Evolutionary conservation across 192 early-diverging fungal genomes (phyloP), one percentile per base, ranked within the genome.

Genomic region (Chytriomyces sp.): DNA sequence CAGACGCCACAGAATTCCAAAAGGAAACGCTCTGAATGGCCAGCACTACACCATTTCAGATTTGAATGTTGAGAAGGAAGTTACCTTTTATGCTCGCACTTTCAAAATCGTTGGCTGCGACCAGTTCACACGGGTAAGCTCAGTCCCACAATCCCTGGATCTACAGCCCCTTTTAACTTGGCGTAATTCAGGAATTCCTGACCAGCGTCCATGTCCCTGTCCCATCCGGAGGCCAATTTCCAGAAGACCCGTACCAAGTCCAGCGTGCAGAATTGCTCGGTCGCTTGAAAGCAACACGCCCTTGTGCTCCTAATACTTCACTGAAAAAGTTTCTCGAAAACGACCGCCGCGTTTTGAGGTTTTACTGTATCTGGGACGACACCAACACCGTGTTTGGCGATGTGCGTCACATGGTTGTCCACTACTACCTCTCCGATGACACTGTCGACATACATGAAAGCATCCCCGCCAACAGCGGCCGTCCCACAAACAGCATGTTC

Each of bases 351-450:
- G 89, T 90, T 8, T 83, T 90, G 23, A 79, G 89, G 61, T 90
- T 90, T 80, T 90, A 88, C 72, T 87, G 86, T 69, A 79, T 88
- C 60, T 90, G 89, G 89, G 87, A 89, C 74, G 89, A 90, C 79
- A 89, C 79, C 59, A 84, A 81, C 62, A 77, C 75, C 43, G 80
- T 86, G 45, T 88, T 87, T 80, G 85, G 84, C 24, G 89, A 89
- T 61, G 49, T 90, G 6, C 77, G 88, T 20, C 86, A 90, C 67
- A 85, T 90, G 84, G 80, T 89, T 44, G 77, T 90, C 13, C 86
- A 90, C 62, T 90, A 89, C 78, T 90, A 87, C 73, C 82, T 90
- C 13, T 80, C 76, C 62, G 89, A 90, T 69, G 89, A 90, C 49
- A 86, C 85, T 20, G 81, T 89, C 53, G 89, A 90, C 62, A 89